Base-by-base conservation (phyloP, 2,329 filamentous ascomycete species). In the Sordariomycetes sp. region DNA sequence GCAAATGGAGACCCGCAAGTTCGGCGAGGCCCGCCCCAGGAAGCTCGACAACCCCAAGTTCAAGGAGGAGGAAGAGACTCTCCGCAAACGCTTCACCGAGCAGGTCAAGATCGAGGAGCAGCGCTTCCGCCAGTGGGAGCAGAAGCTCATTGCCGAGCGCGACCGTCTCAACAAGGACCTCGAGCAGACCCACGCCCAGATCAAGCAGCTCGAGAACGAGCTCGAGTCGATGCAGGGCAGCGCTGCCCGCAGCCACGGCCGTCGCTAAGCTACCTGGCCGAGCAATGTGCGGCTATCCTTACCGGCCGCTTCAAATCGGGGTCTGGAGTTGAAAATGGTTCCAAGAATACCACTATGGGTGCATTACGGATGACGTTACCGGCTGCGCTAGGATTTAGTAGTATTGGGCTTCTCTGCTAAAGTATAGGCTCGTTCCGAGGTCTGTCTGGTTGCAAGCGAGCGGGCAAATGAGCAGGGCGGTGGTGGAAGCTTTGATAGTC, bases 1-100 rank as follows among this genome's bases (percentile, higher is more conserved):
- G 65, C 93, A 98, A 68, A 98, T 98, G 92, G 92, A 98, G 74
- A 98, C 92, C 33, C 80, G 92, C 68, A 98, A 98, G 69, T 96
- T 98, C 51, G 92, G 92, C 64, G 93, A 98, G 70, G 90, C 88
- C 39, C 81, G 90, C 47, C 92, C 92, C 49, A 77, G 90, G 65
- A 98, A 98, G 78, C 74, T 98, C 51, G 92, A 98, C 70, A 98
- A 98, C 74, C 92, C 92, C 68, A 98, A 98, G 74, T 98, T 96
- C 78, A 98, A 98, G 79, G 92, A 98, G 63, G 92, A 98, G 66
- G 92, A 98, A 60, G 92, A 98, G 74, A 85, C 86, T 42, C 79
- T 98, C 46, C 82, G 92, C 67, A 98, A 98, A 80, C 80, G 93
- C 50, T 98, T 98, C 69, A 98, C 92, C 49, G 92, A 98, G 71